phyloP scores from a whole-genome alignment of 1,284 basidiomycete species.

The Malassezia sp. region DNA sequence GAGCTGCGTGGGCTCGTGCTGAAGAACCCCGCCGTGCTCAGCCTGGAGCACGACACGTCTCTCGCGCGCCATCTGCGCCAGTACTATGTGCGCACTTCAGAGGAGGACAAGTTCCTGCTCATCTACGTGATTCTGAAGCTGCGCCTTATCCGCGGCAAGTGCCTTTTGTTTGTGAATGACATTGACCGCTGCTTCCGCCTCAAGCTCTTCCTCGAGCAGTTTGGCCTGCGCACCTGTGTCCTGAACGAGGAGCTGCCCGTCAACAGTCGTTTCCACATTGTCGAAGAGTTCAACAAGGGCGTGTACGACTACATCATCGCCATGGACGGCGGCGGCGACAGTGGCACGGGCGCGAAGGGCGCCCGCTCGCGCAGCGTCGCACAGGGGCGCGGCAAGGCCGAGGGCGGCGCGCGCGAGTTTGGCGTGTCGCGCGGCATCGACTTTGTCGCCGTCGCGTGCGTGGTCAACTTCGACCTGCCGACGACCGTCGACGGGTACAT shows the following conservation, averaged over 20 bases:
- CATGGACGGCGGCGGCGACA: conserved; percentile 62
- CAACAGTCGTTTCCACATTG: conserved; percentile 89
- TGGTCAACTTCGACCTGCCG: conserved; percentile 96
- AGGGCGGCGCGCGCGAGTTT: conserved; percentile 54
- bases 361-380: neutral
- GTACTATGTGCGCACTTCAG: conserved; percentile 51
- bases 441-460: conserved; percentile 92
- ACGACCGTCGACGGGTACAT: conserved; percentile 78
- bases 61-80: conserved; percentile 26
- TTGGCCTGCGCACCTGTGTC: conserved; percentile 89
- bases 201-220: conserved; percentile 94
- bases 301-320: conserved; percentile 98
- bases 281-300: conserved; percentile 97
- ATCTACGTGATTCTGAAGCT: conserved; percentile 90
- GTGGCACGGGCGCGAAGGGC: neutral
- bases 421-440: conserved; percentile 93
- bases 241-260: conserved; percentile 90
- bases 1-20: conserved; percentile 75
- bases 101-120: conserved; percentile 89
- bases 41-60: conserved; percentile 23
- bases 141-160: conserved; percentile 87
- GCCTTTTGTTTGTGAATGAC: conserved; percentile 92
- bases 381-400: conserved; percentile 20
- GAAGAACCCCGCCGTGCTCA: conserved; percentile 63
- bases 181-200: conserved; percentile 87